Conservation (phyloP, 352 stramenopile species). For the Phytophthora lateralis region DNA sequence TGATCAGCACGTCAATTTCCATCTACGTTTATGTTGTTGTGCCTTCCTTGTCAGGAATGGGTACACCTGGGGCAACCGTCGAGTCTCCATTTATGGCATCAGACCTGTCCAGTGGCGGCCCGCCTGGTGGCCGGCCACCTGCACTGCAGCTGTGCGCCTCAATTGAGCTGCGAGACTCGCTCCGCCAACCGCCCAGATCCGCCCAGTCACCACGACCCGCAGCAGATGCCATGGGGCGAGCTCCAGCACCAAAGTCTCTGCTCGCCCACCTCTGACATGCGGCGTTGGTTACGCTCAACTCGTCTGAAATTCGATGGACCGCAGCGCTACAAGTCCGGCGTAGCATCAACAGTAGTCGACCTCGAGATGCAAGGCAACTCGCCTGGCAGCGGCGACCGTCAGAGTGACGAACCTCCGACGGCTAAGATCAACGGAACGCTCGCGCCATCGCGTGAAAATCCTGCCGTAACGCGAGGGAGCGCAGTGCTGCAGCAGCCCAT, state of each 20-base stretch:
- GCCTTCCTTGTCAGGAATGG: neutral
- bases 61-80: no score
- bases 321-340: neutral
- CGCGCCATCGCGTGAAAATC: neutral
- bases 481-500: neutral
- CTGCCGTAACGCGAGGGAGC: neutral
- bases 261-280: no score
- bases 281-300: neutral
- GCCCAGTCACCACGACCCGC: neutral
- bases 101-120: no score
- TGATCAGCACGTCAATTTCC: conserved; percentile 22
- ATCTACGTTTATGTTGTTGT: conserved; percentile 6
- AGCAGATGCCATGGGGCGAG: neutral
- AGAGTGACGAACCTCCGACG: neutral
- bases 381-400: no score
- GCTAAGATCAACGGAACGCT: neutral
- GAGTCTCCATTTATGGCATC: no score
- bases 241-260: neutral
- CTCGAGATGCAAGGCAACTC: no score
- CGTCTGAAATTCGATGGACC: neutral
- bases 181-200: neutral
- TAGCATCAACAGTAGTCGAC: neutral
- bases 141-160: conserved; percentile 1
- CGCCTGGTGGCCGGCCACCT: neutral
- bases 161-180: neutral